Percentiles rank a stretch among this genome's conserved stretches.
Conservation (phyloP, 352 stramenopile genomes). For the Phytophthora parvispora region DNA sequence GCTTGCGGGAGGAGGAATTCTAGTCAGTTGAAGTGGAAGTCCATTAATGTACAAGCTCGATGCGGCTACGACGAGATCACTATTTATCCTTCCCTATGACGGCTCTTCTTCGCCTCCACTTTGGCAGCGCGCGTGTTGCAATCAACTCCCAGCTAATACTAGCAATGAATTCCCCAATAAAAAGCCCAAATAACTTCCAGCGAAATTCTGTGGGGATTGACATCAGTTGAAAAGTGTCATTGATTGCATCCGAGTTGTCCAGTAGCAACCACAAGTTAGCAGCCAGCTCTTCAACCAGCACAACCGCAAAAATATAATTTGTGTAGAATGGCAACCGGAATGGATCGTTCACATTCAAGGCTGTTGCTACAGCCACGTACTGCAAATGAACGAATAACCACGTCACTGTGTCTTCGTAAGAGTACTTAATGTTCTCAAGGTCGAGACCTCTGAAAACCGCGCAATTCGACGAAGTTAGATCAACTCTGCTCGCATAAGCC, state of each 20-base stretch:
- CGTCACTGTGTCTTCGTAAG: conserved; percentile 51
- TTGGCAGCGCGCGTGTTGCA: conserved; percentile 39
- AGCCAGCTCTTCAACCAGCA: conserved; percentile 26
- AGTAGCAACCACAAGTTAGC: conserved; percentile 51
- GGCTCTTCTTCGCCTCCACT: conserved; percentile 3
- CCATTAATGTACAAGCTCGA: not conserved
- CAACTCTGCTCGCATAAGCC: conserved; percentile 8
- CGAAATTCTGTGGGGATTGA: conserved; percentile 41
- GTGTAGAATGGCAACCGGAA: conserved; percentile 60
- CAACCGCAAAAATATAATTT: conserved; percentile 38
- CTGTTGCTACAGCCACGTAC: conserved; percentile 49
- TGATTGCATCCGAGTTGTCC: conserved; percentile 31
- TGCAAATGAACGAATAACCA: conserved; percentile 63
- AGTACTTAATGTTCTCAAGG: conserved; percentile 27
- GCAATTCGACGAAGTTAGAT: conserved; percentile 20
- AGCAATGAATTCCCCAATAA: conserved; percentile 29
- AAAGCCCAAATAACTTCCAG: conserved; percentile 47
- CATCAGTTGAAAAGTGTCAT: conserved; percentile 44
- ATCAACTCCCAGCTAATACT: conserved; percentile 37
- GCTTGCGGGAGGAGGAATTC: conserved; percentile 34
- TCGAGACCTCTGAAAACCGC: conserved; percentile 33
- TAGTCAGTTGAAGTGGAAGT: conserved; percentile 12
- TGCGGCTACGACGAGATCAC: not conserved
- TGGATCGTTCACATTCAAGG: conserved; percentile 61
- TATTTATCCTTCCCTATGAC: not conserved